Percentiles rank a stretch among this genome's conserved stretches.
Conservation (phyloP, 306 rosid genomes). For the Glycyrrhiza uralensis region DNA sequence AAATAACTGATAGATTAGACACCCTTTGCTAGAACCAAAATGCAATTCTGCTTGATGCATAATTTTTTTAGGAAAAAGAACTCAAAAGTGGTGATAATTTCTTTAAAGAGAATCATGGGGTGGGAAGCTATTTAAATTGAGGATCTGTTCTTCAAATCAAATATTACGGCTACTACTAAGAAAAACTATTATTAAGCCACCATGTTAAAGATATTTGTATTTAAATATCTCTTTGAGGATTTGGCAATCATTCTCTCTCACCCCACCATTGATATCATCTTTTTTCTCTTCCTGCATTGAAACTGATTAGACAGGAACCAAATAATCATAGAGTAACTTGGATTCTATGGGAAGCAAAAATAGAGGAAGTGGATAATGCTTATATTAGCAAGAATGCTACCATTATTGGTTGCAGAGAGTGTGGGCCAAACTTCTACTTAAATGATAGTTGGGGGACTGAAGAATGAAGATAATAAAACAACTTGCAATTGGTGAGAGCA, state of each 20-base stretch:
- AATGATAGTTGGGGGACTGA: constrained; percentile 16
- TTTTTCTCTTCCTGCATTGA: constrained; percentile 15
- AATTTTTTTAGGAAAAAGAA: neutral
- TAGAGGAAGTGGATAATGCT: constrained; percentile 4
- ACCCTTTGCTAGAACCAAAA: neutral
- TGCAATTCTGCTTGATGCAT: neutral
- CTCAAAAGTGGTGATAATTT: neutral
- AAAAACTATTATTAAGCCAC: constrained; percentile 19
- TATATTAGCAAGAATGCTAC: constrained; percentile 9
- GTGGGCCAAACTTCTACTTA: constrained; percentile 17
- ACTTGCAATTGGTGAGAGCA: constrained; percentile 32
- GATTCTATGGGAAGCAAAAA: constrained; percentile 13
- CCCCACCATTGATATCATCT: constrained; percentile 43
- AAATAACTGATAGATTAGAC: neutral
- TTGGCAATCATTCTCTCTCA: constrained; percentile 48
- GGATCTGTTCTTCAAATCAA: neutral
- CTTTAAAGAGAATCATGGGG: neutral
- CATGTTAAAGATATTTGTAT: constrained; percentile 35
- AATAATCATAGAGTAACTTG: constrained; percentile 23
- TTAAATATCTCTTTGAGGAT: constrained; percentile 42
- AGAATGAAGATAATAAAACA: constrained; percentile 26
- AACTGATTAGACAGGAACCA: constrained; percentile 42
- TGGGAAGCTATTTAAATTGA: neutral
- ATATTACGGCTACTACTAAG: neutral
- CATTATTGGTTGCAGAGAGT: constrained; percentile 22